Evolutionary conservation across 78 protist species (phyloP).

Genomic region (Dictyostelium brefeldianum): DNA sequence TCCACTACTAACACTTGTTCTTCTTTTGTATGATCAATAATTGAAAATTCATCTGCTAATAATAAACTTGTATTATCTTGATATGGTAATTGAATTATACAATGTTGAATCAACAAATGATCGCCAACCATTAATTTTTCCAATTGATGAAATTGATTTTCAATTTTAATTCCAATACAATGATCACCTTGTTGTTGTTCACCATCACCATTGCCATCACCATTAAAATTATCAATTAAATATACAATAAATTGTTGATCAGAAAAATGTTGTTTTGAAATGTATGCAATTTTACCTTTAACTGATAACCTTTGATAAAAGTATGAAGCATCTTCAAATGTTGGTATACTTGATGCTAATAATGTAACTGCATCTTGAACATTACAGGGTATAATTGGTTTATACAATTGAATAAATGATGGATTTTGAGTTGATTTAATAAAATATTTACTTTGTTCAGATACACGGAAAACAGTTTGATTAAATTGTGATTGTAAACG

Average conservation of each 20-base stretch:
- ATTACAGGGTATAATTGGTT: neutral
- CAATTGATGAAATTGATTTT: neutral
- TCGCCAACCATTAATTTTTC: neutral
- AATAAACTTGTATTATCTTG: neutral
- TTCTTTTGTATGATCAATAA: neutral
- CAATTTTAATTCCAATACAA: neutral
- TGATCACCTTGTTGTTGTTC: neutral
- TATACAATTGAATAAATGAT: neutral
- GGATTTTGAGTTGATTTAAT: neutral
- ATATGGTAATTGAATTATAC: conserved; percentile 1
- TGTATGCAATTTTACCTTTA: neutral
- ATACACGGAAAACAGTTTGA: neutral
- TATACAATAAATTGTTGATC: neutral
- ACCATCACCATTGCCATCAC: too few species aligned
- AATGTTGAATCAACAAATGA: neutral
- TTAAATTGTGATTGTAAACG: neutral
- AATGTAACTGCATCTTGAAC: neutral
- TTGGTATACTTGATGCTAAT: neutral
- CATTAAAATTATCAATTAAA: neutral
- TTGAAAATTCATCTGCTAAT: neutral
- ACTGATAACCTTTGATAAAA: conserved; percentile 6
- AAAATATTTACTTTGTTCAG: neutral
- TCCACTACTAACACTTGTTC: neutral
- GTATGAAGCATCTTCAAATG: neutral
- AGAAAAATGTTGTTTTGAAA: neutral